Base-by-base conservation (phyloP, 257 asterid species). In the Plantago elongata region DNA sequence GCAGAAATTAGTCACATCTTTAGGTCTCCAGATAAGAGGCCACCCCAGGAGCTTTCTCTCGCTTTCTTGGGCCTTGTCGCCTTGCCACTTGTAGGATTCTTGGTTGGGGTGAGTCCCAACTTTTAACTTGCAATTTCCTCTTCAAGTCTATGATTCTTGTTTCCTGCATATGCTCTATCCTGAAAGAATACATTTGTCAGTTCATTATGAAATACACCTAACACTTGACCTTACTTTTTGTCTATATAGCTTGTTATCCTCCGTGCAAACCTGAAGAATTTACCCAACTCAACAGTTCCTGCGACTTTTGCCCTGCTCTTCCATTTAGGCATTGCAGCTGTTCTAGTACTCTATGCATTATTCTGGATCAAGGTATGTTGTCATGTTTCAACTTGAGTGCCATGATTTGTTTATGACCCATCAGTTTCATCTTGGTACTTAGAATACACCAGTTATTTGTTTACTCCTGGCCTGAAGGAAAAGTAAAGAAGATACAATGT, bases 341-440 rank as follows among this genome's bases (percentile, higher is more conserved):
- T 93, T 66, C 83, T 93, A 44, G 45, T 78, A 50, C 91, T 93
- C 62, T 89, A 89, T 82, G 71, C 80, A 44, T 59, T 82, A 65
- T 93, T 93, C 80, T 93, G 99, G 97, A 61, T 85, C 75, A 85
- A 89, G 96, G 99, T 93, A 83, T 72, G 57, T 66, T 72, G 46
- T 16, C 17, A 51, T 16, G 8, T 9, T 29, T 29, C 7, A 7
- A 51, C 56, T 8, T 51, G 11, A n/a, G 22, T 16, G 22, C 29
- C 17, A 15, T 0, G 34, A 5, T 16, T 13, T 51, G 9, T 13
- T 13, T 48, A 48, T n/a, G 52, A 13, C n/a, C 16, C 40, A 34
- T 34, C 40, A 34, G 17, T 22, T 50, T 68, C 54, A 54, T 37
- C 54, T 37, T 51, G 9, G 37, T 47, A 61, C 16, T 45, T 10